Percentiles rank a stretch among this genome's conserved stretches.
These are phyloP conservation scores for Calocybe indica DNA, from an alignment of 768 basidiomycete species.

Conservation along the genomic window DNA sequence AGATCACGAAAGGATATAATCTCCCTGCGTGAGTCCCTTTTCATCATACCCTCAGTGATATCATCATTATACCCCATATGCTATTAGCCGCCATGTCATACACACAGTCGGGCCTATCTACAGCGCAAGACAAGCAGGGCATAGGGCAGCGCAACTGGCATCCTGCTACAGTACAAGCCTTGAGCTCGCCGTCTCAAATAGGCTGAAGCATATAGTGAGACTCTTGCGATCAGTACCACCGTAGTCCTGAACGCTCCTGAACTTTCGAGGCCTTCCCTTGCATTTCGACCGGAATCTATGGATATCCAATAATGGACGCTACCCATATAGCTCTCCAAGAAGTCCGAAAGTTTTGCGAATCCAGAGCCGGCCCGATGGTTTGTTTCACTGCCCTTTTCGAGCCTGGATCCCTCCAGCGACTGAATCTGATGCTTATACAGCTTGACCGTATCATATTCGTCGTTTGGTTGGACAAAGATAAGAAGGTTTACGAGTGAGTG, in stretches of 20 bases:
- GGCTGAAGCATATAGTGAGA: slow-evolving; percentile 60
- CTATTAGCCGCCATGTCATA: slow-evolving; percentile 53
- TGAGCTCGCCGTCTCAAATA: slow-evolving; percentile 52
- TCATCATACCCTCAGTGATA: not conserved
- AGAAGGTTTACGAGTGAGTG: slow-evolving; percentile 58
- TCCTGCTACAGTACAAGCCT: slow-evolving; percentile 69
- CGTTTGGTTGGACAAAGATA: slow-evolving; percentile 64
- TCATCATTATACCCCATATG: not conserved
- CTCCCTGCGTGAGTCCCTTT: slow-evolving; percentile 60
- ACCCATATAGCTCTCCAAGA: slow-evolving; percentile 62
- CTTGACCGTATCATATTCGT: slow-evolving; percentile 74
- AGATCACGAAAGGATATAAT: slow-evolving; percentile 73
- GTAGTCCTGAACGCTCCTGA: not conserved
- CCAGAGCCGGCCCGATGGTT: slow-evolving; percentile 8
- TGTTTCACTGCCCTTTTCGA: not conserved
- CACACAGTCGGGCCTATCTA: slow-evolving; percentile 82
- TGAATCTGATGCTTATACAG: slow-evolving; percentile 18
- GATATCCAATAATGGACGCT: slow-evolving; percentile 71
- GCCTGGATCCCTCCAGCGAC: slow-evolving; percentile 10
- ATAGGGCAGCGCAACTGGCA: slow-evolving; percentile 46
- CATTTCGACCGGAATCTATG: slow-evolving; percentile 75
- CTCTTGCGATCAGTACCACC: not conserved
- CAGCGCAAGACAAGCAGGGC: slow-evolving; percentile 28
- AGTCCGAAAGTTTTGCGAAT: slow-evolving; percentile 52
- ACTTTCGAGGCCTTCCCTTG: slow-evolving; percentile 65